A percentile compares a stretch with the other conserved stretches of the same genome.
These are phyloP conservation scores for Hippophae gyantsensis DNA, from an alignment of 306 rosid species.

Conservation along the genomic window DNA sequence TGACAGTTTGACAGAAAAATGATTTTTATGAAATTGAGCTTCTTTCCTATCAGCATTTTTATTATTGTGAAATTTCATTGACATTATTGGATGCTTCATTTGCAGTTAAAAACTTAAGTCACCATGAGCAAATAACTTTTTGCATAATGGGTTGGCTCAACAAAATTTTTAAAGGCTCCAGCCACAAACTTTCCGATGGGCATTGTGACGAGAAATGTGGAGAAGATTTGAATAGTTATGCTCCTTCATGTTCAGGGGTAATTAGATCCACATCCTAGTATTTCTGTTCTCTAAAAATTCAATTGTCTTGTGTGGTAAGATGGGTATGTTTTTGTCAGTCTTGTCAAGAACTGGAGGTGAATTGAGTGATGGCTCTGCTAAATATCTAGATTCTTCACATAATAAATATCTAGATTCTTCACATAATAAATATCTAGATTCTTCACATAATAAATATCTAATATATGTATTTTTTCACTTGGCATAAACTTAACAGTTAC, in stretches of 20 bases:
- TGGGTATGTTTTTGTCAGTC: neutral
- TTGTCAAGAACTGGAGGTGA: no score
- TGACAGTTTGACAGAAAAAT: no score
- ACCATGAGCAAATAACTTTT: conserved; percentile 35
- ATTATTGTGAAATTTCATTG: conserved; percentile 9
- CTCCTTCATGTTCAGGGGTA: conserved; percentile 76
- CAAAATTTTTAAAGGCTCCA: conserved; percentile 65
- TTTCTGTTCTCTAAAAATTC: conserved; percentile 1
- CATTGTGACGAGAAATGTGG: conserved; percentile 34
- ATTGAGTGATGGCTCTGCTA: no score
- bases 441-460: no score
- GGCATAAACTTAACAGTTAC: no score
- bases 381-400: no score
- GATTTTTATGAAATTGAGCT: no score
- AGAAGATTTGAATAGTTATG: conserved; percentile 41
- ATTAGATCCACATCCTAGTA: neutral
- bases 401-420: no score
- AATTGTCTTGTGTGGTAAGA: neutral
- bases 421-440: no score
- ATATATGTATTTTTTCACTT: no score
- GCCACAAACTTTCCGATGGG: conserved; percentile 57
- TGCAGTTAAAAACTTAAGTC: conserved; percentile 31
- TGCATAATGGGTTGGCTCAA: conserved; percentile 71
- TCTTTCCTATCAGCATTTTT: neutral
- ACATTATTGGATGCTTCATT: conserved; percentile 18